Percentiles rank a stretch among this genome's conserved stretches.
These are phyloP conservation scores for Brassica hybrid DNA, from an alignment of 441 rosid species.

Conservation along the genomic window DNA sequence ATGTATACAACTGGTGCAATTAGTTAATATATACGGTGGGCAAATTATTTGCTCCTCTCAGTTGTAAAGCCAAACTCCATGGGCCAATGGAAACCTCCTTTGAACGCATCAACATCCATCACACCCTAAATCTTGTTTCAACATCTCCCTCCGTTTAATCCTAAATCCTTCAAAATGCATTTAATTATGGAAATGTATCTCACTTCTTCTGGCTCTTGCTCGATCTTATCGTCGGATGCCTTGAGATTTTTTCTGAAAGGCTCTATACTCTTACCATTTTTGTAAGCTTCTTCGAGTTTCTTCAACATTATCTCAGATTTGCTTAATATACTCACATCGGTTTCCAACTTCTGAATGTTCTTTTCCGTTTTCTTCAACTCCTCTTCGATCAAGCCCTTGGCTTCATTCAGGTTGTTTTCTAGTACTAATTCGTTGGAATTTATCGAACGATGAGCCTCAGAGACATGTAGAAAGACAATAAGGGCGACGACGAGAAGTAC, in stretches of 20 bases:
- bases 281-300: neutral
- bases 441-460: conserved; percentile 4
- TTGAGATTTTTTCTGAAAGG: neutral
- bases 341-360: neutral
- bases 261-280: neutral
- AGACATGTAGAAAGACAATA: neutral
- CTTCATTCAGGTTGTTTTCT: neutral
- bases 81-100: neutral
- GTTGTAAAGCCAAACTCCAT: neutral
- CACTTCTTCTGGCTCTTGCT: neutral
- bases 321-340: neutral
- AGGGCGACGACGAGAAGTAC: neutral
- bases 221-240: neutral
- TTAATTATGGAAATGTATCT: neutral
- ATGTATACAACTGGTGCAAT: neutral
- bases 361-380: neutral
- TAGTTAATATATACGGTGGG: neutral
- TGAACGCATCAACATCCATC: neutral
- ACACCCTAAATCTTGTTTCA: neutral
- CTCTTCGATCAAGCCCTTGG: neutral
- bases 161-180: conserved; percentile 4
- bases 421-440: neutral
- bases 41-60: neutral
- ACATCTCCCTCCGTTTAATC: neutral
- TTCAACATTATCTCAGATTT: neutral